Conservation (phyloP, 129 eudicot genomes). For the Helichrysum umbraculigerum region DNA sequence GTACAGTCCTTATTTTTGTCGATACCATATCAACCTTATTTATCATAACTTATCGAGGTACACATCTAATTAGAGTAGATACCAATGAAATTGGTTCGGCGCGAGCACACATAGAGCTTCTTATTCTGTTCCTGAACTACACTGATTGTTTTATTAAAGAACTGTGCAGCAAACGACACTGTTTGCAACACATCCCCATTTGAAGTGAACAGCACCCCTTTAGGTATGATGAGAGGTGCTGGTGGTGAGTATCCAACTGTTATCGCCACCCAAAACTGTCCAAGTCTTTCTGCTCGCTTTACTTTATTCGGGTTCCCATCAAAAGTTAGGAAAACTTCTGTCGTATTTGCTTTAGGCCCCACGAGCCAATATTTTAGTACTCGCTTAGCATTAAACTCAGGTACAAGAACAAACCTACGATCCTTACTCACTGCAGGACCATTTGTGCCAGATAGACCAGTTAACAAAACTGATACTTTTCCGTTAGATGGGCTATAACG, state of each 20-base stretch:
- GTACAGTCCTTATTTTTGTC: too few species aligned
- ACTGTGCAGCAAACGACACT: slow-evolving; percentile 17
- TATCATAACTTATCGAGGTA: too few species aligned
- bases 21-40: too few species aligned
- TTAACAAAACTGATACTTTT: slow-evolving; percentile 21
- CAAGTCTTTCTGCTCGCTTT: neutral
- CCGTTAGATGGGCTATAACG: slow-evolving; percentile 21
- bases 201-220: slow-evolving; percentile 16
- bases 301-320: slow-evolving; percentile 26
- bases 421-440: slow-evolving; percentile 31
- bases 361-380: slow-evolving; percentile 32
- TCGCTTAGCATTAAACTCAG: neutral
- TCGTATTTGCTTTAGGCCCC: slow-evolving; percentile 30
- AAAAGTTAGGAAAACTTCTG: slow-evolving; percentile 10
- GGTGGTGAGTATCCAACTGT: neutral
- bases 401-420: slow-evolving; percentile 19
- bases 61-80: slow-evolving; percentile 12
- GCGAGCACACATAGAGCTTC: slow-evolving; percentile 29
- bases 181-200: slow-evolving; percentile 24
- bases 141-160: neutral
- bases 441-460: slow-evolving; percentile 25
- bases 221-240: neutral
- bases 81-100: slow-evolving; percentile 22
- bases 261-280: slow-evolving; percentile 37
- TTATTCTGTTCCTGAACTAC: slow-evolving; percentile 24